phyloP scores from a whole-genome alignment of 176 grass and related monocot genomes.

The Phragmites australis region DNA sequence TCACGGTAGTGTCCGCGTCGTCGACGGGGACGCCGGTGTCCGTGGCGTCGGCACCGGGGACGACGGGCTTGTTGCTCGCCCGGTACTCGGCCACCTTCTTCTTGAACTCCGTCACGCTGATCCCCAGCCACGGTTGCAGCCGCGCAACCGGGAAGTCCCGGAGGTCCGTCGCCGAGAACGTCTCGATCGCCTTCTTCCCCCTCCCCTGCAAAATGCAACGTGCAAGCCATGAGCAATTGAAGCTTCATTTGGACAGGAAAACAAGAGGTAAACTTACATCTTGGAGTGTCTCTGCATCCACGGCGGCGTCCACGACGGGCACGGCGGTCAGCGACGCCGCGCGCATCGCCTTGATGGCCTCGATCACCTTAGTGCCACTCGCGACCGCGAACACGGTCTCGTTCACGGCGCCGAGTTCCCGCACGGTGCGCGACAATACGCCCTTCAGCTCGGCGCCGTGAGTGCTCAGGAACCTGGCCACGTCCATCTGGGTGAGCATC shows the following conservation, averaged over 20 bases:
- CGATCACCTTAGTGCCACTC: slow-evolving; percentile 47
- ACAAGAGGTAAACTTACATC: slow-evolving; percentile 39
- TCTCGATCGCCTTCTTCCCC: slow-evolving; percentile 63
- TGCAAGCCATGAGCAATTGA: background rate
- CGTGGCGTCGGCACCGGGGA: background rate
- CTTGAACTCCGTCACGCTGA: slow-evolving; percentile 74
- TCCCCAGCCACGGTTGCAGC: slow-evolving; percentile 56
- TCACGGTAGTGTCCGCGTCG: background rate
- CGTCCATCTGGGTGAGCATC: slow-evolving; percentile 95
- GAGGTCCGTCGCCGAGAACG: slow-evolving; percentile 79
- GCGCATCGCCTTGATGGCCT: slow-evolving; percentile 69
- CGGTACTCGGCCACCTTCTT: slow-evolving; percentile 41
- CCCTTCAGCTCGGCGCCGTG: slow-evolving; percentile 50
- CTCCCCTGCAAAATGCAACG: slow-evolving; percentile 48
- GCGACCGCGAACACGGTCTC: slow-evolving; percentile 61
- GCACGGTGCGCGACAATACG: slow-evolving; percentile 53
- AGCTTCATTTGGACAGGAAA: background rate
- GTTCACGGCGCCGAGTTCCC: slow-evolving; percentile 60
- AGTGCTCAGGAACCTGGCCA: slow-evolving; percentile 56
- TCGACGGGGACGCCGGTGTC: background rate
- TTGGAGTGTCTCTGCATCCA: slow-evolving; percentile 30
- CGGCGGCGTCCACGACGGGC: slow-evolving; percentile 57
- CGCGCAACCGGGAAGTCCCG: slow-evolving; percentile 55
- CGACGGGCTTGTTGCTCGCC: background rate
- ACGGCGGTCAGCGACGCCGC: slow-evolving; percentile 70